Percentiles rank a stretch among this genome's conserved stretches.
Evolutionary conservation across 176 grass and related monocot species (phyloP).

Genomic region (Chrysopogon serrulatus): DNA sequence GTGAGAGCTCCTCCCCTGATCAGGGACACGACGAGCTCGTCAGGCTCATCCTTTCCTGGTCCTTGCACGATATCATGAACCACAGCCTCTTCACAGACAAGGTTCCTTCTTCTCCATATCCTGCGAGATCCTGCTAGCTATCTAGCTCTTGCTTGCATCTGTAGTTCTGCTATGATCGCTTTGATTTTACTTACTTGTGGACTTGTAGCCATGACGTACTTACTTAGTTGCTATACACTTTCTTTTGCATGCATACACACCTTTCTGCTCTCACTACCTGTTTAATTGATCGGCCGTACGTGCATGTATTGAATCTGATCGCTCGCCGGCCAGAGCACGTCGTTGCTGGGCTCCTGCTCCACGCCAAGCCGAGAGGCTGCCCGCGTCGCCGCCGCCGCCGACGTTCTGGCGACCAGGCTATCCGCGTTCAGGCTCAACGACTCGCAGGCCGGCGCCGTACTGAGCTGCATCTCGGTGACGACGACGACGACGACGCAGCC

Average conservation of each 20-base stretch:
- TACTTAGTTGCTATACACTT: too few species aligned
- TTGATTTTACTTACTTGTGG: not conserved
- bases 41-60: not conserved
- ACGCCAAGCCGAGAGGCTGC: not conserved
- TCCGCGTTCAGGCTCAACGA: conserved; percentile 41
- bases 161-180: not conserved
- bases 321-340: not conserved
- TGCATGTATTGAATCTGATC: not conserved
- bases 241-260: not conserved
- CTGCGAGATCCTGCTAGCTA: not conserved
- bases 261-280: not conserved
- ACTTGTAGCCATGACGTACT: too few species aligned
- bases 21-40: not conserved
- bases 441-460: conserved; percentile 36
- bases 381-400: not conserved
- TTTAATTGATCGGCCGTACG: not conserved
- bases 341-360: not conserved
- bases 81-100: not conserved
- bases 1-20: not conserved
- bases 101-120: not conserved
- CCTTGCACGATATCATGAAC: not conserved
- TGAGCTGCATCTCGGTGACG: conserved; percentile 24
- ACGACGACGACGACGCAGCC: conserved; percentile 22
- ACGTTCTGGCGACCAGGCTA: not conserved
- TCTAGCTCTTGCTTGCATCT: too few species aligned